Conservation (phyloP, 2,329 filamentous ascomycete genomes). For the Didymella keratinophila region DNA sequence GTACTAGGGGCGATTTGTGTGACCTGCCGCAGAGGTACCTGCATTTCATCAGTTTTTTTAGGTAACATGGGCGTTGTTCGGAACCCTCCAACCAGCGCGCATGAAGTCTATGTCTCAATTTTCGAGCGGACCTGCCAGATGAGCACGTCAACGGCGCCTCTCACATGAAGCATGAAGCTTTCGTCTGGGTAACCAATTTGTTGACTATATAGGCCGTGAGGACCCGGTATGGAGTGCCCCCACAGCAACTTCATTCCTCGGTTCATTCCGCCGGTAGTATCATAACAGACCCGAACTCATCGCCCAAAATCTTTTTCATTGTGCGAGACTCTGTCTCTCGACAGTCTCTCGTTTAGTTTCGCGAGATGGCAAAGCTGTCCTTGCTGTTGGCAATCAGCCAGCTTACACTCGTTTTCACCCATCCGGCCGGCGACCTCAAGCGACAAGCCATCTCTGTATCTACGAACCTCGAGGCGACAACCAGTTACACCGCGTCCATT, state of each 20-base stretch:
- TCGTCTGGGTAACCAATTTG: conserved; percentile 16
- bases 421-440: conserved; percentile 32
- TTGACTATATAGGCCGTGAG: conserved; percentile 34
- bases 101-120: conserved; percentile 33
- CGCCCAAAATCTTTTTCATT: conserved; percentile 19
- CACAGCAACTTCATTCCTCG: conserved; percentile 39
- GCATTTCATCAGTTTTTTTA: conserved; percentile 30
- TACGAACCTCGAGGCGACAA: conserved; percentile 35
- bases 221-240: conserved; percentile 25
- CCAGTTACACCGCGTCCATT: conserved; percentile 42
- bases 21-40: conserved; percentile 35
- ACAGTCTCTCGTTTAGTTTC: conserved; percentile 20
- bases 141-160: conserved; percentile 26
- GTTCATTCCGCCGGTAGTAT: conserved; percentile 35
- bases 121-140: conserved; percentile 38
- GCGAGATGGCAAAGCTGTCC: conserved; percentile 39
- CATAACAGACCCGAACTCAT: conserved; percentile 13
- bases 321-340: conserved; percentile 28
- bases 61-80: conserved; percentile 33
- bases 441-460: conserved; percentile 31
- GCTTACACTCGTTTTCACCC: conserved; percentile 32
- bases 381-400: conserved; percentile 37
- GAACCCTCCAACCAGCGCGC: conserved; percentile 30
- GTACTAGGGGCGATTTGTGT: conserved; percentile 27
- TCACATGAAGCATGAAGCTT: conserved; percentile 31